phyloP scores from a whole-genome alignment of 2,329 filamentous ascomycete genomes.

The Colletotrichum camelliae region DNA sequence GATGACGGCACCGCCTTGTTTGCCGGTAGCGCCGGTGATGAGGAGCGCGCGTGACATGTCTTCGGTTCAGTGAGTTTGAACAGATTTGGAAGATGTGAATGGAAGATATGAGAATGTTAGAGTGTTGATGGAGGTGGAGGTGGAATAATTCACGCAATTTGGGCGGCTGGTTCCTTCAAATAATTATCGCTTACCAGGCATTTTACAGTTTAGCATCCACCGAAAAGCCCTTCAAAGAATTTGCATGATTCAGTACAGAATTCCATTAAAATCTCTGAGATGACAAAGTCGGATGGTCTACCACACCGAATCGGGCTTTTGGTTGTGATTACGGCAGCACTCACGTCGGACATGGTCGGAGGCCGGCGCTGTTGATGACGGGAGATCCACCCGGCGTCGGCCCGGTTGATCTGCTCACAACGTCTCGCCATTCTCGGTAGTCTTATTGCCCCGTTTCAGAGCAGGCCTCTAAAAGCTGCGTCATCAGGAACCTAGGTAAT shows the following conservation, averaged over 20 bases:
- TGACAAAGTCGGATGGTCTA: neutral
- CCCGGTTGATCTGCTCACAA: neutral
- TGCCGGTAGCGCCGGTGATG: conserved; percentile 41
- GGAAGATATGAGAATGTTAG: neutral
- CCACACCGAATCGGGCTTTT: neutral
- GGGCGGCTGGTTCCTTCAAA: neutral
- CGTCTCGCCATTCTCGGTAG: neutral
- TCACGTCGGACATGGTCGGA: neutral
- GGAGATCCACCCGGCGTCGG: neutral
- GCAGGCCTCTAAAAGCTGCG: neutral
- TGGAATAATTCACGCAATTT: neutral
- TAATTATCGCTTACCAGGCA: neutral
- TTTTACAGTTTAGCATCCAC: neutral
- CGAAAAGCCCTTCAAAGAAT: neutral
- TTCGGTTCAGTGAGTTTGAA: neutral
- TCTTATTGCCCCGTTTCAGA: neutral
- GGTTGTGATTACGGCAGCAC: neutral
- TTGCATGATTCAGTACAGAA: neutral
- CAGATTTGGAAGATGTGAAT: neutral
- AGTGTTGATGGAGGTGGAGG: neutral
- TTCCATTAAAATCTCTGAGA: neutral
- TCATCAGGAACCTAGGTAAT: neutral
- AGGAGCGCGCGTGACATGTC: conserved; percentile 23
- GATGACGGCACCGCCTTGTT: conserved; percentile 39
- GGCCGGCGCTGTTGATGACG: neutral